A percentile compares a stretch with the other conserved stretches of the same genome.
Evolutionary conservation across 2,329 filamentous ascomycete species (phyloP).

Genomic region (Ceratocystis cubensis): DNA sequence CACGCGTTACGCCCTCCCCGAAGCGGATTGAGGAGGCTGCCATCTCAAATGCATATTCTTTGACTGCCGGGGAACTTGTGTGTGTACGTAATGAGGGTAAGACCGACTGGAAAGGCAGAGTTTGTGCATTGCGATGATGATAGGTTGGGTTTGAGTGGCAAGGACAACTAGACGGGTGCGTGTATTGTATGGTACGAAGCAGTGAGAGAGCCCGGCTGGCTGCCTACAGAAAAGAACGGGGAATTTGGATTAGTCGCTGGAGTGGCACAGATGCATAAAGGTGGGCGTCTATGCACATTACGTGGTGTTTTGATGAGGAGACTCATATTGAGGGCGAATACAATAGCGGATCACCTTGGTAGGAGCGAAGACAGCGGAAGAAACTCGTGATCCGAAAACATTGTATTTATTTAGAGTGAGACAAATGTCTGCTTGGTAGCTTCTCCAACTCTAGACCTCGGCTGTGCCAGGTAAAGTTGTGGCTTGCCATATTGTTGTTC

Average conservation of each 20-base stretch:
- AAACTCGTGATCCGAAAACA: background rate
- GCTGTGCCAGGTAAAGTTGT: background rate
- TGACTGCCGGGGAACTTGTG: slow-evolving; percentile 56
- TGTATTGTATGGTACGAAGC: slow-evolving; percentile 81
- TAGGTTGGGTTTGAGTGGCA: slow-evolving; percentile 83
- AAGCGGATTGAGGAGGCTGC: slow-evolving; percentile 90
- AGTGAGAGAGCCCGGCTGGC: slow-evolving; percentile 55
- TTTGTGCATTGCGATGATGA: slow-evolving; percentile 47
- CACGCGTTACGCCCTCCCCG: slow-evolving; percentile 81
- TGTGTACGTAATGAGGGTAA: slow-evolving; percentile 30
- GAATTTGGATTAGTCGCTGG: background rate
- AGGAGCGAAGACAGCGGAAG: background rate
- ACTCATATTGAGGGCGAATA: slow-evolving; percentile 9
- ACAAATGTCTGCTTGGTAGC: background rate
- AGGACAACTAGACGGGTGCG: slow-evolving; percentile 75
- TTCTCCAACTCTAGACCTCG: slow-evolving; percentile 11
- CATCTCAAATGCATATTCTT: slow-evolving; percentile 97
- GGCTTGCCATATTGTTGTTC: background rate
- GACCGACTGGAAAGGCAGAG: background rate
- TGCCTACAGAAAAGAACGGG: slow-evolving; percentile 31
- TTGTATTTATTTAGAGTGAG: background rate
- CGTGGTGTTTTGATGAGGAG: slow-evolving; percentile 14
- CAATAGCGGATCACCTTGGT: background rate
- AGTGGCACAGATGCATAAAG: background rate
- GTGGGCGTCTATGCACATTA: slow-evolving; percentile 5